phyloP scores from a whole-genome alignment of 2,329 filamentous ascomycete species.

The Sclerotinia nivalis region DNA sequence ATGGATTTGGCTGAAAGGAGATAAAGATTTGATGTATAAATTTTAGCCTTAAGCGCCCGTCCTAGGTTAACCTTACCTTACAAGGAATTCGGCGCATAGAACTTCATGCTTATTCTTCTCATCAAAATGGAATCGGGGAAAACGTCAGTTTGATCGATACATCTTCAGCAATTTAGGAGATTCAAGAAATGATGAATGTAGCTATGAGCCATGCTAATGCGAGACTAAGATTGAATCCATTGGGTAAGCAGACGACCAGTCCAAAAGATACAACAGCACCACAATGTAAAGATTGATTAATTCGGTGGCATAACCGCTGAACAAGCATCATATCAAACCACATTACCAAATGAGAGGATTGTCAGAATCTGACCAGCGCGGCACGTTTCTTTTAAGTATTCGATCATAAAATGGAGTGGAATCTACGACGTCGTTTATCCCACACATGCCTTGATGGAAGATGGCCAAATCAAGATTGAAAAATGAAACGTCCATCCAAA shows the following conservation, averaged over 20 bases:
- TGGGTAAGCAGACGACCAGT: not conserved
- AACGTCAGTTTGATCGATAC: not conserved
- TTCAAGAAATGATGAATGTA: not conserved
- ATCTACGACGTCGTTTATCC: not conserved
- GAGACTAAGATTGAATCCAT: not conserved
- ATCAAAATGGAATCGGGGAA: not conserved
- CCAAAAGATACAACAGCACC: not conserved
- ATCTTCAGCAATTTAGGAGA: not conserved
- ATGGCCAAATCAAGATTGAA: not conserved
- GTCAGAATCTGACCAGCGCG: not conserved
- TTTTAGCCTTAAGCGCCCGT: not conserved
- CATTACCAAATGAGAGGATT: not conserved
- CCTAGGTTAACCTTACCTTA: not conserved
- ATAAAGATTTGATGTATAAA: not conserved
- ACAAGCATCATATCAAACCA: not conserved
- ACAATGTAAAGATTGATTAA: not conserved
- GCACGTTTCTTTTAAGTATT: not conserved
- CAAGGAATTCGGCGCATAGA: not conserved
- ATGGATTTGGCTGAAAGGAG: not conserved
- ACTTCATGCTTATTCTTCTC: not conserved
- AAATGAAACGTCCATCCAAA: conserved; percentile 11
- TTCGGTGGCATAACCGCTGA: not conserved
- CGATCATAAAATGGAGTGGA: not conserved
- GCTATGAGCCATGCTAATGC: no score
- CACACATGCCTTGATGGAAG: not conserved